Conservation (phyloP, 345 rosid species). For the Camelina neglecta region DNA sequence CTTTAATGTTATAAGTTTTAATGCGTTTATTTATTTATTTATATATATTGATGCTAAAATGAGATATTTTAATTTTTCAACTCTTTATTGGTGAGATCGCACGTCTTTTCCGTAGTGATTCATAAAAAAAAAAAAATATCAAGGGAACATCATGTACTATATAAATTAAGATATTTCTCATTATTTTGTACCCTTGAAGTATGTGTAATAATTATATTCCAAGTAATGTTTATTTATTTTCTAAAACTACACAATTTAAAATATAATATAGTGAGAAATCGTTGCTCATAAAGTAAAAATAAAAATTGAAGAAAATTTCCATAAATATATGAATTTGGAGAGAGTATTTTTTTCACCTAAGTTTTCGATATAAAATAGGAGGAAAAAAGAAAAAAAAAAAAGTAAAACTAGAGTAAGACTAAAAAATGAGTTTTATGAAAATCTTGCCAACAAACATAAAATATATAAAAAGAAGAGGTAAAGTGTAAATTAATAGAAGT, state of each 20-base stretch:
- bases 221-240: not conserved
- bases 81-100: conserved; percentile 30
- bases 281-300: not conserved
- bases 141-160: conserved; percentile 14
- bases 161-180: not conserved
- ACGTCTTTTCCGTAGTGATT: conserved; percentile 37
- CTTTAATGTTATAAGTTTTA: not conserved
- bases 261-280: not conserved
- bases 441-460: no score
- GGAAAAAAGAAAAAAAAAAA: no score
- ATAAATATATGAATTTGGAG: no score
- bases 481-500: no score
- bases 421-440: not conserved
- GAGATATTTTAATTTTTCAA: conserved; percentile 18
- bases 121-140: not conserved
- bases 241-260: not conserved
- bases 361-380: no score
- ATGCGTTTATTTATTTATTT: not conserved
- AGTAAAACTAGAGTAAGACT: not conserved
- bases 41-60: not conserved
- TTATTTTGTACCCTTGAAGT: conserved; percentile 11
- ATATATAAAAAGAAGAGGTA: no score
- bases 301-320: not conserved
- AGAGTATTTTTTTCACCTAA: no score
- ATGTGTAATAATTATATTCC: conserved; percentile 16